Conservation (phyloP, 805 yeast genomes). For the Ascoidea tarda region DNA sequence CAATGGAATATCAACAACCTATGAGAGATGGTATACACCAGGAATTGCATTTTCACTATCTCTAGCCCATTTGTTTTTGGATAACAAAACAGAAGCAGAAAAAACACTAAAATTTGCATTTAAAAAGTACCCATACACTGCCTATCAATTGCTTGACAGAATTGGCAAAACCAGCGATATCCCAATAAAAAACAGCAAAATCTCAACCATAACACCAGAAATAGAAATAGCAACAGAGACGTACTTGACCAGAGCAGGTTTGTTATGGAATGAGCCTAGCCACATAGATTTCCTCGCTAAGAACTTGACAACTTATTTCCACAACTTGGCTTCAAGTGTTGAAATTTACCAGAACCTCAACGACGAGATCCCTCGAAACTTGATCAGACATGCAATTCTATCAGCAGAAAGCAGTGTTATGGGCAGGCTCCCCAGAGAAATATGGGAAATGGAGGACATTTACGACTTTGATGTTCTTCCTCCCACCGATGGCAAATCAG, state of each 20-base stretch:
- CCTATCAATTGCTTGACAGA: slow-evolving; percentile 31
- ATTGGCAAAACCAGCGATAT: slow-evolving; percentile 18
- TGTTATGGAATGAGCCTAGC: slow-evolving; percentile 36
- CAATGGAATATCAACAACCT: slow-evolving; percentile 42
- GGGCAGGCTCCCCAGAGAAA: slow-evolving; percentile 49
- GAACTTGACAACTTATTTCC: slow-evolving; percentile 20
- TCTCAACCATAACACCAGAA: neutral
- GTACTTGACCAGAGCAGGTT: slow-evolving; percentile 30
- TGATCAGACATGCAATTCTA: slow-evolving; percentile 52
- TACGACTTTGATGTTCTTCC: slow-evolving; percentile 66
- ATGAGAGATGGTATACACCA: slow-evolving; percentile 57
- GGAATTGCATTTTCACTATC: slow-evolving; percentile 55
- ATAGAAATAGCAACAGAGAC: neutral
- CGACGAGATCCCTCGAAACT: slow-evolving; percentile 34
- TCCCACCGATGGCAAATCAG: slow-evolving; percentile 23
- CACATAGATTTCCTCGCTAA: slow-evolving; percentile 33
- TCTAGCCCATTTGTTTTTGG: slow-evolving; percentile 39
- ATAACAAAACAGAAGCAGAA: slow-evolving; percentile 29
- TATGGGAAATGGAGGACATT: slow-evolving; percentile 49
- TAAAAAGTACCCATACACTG: slow-evolving; percentile 41
- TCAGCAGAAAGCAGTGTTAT: slow-evolving; percentile 60
- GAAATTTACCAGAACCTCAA: no score
- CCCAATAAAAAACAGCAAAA: neutral
- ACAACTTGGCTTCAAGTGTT: slow-evolving; percentile 7
- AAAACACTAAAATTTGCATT: slow-evolving; percentile 35